A percentile compares a stretch with the other conserved stretches of the same genome.
These are phyloP conservation scores for Ganoderma leucocontextum DNA, from an alignment of 1,284 basidiomycete genomes.

Conservation along the genomic window DNA sequence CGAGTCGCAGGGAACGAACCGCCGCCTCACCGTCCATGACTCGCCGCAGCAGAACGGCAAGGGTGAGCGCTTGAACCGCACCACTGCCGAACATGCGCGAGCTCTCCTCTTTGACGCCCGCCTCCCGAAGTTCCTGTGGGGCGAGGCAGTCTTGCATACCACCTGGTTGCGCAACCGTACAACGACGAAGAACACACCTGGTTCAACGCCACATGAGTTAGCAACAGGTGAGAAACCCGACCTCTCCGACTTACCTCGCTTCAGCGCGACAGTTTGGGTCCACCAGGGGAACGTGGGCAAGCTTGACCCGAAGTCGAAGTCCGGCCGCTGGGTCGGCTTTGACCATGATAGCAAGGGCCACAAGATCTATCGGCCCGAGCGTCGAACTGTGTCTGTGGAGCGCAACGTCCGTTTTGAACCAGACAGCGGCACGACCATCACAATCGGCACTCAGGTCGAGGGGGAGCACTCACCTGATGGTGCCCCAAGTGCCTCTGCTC, in stretches of 20 bases:
- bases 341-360: slow-evolving; percentile 42
- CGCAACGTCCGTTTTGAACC: slow-evolving; percentile 40
- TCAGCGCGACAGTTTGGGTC: slow-evolving; percentile 17
- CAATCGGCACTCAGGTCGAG: slow-evolving; percentile 17
- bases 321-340: slow-evolving; percentile 44
- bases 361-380: slow-evolving; percentile 46
- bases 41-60: too few species aligned
- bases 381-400: slow-evolving; percentile 43
- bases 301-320: slow-evolving; percentile 37
- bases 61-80: too few species aligned
- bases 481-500: slow-evolving; percentile 13
- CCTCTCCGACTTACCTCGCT: slow-evolving; percentile 29
- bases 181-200: slow-evolving; percentile 40
- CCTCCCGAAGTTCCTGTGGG: too few species aligned
- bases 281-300: slow-evolving; percentile 34
- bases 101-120: too few species aligned
- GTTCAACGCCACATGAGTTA: slow-evolving; percentile 42
- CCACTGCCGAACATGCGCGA: too few species aligned
- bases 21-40: slow-evolving; percentile 34
- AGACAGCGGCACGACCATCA: neutral
- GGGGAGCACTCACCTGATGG: slow-evolving; percentile 20
- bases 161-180: slow-evolving; percentile 36
- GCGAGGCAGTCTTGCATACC: too few species aligned
- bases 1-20: slow-evolving; percentile 19
- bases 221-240: slow-evolving; percentile 39